phyloP scores from a whole-genome alignment of 345 rosid species.

The Corchorus capsularis region DNA sequence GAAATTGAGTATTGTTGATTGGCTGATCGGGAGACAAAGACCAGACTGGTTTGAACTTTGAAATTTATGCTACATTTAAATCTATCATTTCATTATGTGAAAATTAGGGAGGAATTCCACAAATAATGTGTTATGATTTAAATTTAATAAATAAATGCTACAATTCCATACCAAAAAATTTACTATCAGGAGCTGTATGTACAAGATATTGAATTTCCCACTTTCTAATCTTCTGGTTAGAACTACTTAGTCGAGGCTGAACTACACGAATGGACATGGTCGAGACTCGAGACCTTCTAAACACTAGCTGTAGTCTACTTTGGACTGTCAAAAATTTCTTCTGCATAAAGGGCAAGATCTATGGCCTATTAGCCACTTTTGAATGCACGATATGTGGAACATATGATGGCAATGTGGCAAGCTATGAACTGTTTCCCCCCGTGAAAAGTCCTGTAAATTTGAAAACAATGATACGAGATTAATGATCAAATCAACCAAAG shows the following conservation, averaged over 20 bases:
- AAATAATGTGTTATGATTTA: neutral
- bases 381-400: slow-evolving; percentile 33
- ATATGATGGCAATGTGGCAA: slow-evolving; percentile 38
- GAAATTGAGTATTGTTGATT: neutral
- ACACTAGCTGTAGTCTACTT: neutral
- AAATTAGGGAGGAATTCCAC: neutral
- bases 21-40: neutral
- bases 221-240: neutral
- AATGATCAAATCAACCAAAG: neutral
- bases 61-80: neutral
- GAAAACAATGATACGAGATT: neutral
- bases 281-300: too few relatives aligned
- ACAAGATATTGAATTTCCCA: neutral
- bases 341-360: slow-evolving; percentile 50
- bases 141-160: neutral
- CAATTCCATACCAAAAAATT: neutral
- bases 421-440: slow-evolving; percentile 22
- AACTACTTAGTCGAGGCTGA: neutral
- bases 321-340: slow-evolving; percentile 4
- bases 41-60: neutral
- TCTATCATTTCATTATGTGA: neutral
- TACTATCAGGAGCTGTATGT: neutral
- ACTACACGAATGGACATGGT: too few relatives aligned
- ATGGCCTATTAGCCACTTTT: slow-evolving; percentile 30
- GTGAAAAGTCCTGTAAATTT: slow-evolving; percentile 38